Base-by-base conservation (phyloP, 139 green algal species). In the Picochlorum sp. region DNA sequence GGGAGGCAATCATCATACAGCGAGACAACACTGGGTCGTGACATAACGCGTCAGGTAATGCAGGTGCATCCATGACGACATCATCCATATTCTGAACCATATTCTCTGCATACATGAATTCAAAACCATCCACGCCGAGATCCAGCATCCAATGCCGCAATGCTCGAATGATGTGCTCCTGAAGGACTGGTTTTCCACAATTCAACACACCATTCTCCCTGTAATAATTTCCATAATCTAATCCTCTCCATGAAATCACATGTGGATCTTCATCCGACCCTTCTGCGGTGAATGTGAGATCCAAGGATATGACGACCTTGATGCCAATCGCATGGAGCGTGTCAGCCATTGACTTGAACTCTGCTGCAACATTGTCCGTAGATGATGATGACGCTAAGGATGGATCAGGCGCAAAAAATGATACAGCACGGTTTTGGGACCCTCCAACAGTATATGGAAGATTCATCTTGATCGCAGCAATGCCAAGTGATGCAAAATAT, bases 41-140 rank as follows among this genome's bases (percentile, higher is more conserved):
- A 14, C 73, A 76, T 1, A 95, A 74, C 6, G 85, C 79, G 44
- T 94, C 81, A 0, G 75, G 73, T 41, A 95, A 65, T 1, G 87
- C 65, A 16, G 87, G 84, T 13, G 65, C 76, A 70, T 95, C 86
- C 58, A 84, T 60, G 6, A 94, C 75, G 1, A 55, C 67, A 45
- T 83, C 83, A 57, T 78, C 61, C 2, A 63, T 52, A 50, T 84
- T 59, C 45, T 78, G 71, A 76, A 71, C 66, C 18, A 95, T 74
- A 67, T 89, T 92, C 68, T 95, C 87, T 9, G 87, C 86, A 34
- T 91, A 89, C 18, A 85, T 52, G 41, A 95, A 82, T 49, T 71
- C 72, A 68, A 95, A 95, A 64, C 87, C 87, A 37, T 91, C 85
- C 57, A 94, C 71, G 0, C 76, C 64, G 68, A 83, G 91, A 49